These are phyloP conservation scores for Podospora pseudopauciseta DNA, from an alignment of 495 filamentous ascomycete genomes.

Conservation along the genomic window DNA sequence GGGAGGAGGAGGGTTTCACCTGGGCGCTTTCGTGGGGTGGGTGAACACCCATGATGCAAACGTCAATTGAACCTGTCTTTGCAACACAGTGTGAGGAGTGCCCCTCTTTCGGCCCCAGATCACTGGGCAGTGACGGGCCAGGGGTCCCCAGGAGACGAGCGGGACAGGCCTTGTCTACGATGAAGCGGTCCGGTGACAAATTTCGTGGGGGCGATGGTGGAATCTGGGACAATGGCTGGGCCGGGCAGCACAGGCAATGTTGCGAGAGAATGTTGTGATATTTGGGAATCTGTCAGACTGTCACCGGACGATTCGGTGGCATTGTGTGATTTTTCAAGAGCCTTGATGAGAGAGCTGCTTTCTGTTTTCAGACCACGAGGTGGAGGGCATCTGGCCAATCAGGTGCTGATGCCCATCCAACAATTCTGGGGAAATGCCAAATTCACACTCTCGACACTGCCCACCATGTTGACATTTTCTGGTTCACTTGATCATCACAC, in stretches of 20 bases:
- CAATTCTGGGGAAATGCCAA: constrained; percentile 15
- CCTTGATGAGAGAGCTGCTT: neutral
- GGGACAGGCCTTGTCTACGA: constrained; percentile 12
- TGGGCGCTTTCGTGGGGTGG: neutral
- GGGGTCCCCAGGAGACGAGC: neutral
- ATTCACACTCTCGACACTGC: neutral
- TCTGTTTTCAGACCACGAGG: neutral
- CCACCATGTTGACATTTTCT: neutral
- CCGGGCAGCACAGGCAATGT: constrained; percentile 16
- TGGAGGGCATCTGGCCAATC: constrained; percentile 16
- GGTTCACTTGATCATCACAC: constrained; percentile 10
- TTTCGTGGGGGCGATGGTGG: constrained; percentile 20
- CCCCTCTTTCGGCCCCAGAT: neutral
- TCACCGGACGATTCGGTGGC: neutral
- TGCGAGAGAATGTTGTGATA: constrained; percentile 36
- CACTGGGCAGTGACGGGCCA: neutral
- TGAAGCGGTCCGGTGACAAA: constrained; percentile 20
- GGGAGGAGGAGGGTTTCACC: constrained; percentile 6
- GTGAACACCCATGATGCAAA: neutral
- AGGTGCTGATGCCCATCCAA: constrained; percentile 1
- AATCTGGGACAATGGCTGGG: constrained; percentile 9
- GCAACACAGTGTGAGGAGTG: neutral
- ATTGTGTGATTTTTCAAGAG: neutral
- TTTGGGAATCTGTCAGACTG: constrained; percentile 11
- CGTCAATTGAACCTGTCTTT: neutral